Conservation (phyloP, 1,139 yeast species). For the Pichia sorboxylosa region DNA sequence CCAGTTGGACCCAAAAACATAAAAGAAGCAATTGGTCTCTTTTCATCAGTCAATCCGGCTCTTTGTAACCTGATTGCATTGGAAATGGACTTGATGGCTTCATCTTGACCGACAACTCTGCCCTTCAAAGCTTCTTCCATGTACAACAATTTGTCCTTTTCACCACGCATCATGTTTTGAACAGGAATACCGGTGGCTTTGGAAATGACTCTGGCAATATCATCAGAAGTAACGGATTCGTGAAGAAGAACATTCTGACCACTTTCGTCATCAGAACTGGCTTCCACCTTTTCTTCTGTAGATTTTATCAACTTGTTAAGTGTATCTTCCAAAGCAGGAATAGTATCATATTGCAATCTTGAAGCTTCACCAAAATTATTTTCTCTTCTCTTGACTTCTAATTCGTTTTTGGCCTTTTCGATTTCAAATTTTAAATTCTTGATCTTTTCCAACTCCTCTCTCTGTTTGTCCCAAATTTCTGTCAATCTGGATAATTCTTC, state of each 20-base stretch:
- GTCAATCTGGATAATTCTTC: slow-evolving; percentile 61
- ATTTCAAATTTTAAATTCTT: slow-evolving; percentile 70
- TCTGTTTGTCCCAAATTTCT: slow-evolving; percentile 78
- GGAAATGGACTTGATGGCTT: slow-evolving; percentile 78
- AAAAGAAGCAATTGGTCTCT: slow-evolving; percentile 90
- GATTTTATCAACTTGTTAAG: slow-evolving; percentile 39
- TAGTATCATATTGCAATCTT: slow-evolving; percentile 73
- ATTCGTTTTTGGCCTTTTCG: slow-evolving; percentile 72
- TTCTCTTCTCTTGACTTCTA: slow-evolving; percentile 71
- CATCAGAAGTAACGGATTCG: slow-evolving; percentile 89
- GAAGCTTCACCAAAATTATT: slow-evolving; percentile 87
- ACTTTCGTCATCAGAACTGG: slow-evolving; percentile 16
- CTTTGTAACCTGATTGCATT: slow-evolving; percentile 94
- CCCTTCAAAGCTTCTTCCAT: slow-evolving; percentile 73
- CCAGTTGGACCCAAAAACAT: slow-evolving; percentile 97
- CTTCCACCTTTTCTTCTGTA: slow-evolving; percentile 25
- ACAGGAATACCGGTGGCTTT: slow-evolving; percentile 95
- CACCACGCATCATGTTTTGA: slow-evolving; percentile 86
- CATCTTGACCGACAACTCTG: slow-evolving; percentile 90
- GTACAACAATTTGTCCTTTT: slow-evolving; percentile 74
- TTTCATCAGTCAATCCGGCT: slow-evolving; percentile 89
- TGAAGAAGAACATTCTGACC: slow-evolving; percentile 41
- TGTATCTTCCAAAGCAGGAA: slow-evolving; percentile 63
- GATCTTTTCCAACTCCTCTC: slow-evolving; percentile 57
- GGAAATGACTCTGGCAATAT: slow-evolving; percentile 82